Conservation (phyloP, 2,329 filamentous ascomycete species). For the Parastagonospora nodorum region DNA sequence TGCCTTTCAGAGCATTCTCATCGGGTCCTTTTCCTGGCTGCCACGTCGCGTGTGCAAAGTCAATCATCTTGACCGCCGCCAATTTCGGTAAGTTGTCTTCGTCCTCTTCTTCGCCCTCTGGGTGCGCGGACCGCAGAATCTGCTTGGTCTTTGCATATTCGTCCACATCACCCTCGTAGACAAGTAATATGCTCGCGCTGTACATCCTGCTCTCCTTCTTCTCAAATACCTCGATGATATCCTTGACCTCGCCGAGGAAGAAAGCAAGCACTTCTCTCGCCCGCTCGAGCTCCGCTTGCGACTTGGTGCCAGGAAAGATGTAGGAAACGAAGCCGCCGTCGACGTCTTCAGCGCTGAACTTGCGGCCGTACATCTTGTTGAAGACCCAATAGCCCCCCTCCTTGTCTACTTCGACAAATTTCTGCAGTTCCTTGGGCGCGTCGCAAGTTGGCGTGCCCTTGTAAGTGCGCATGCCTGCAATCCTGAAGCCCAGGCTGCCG, state of each 20-base stretch:
- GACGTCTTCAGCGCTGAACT: slow-evolving; percentile 60
- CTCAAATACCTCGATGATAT: slow-evolving; percentile 63
- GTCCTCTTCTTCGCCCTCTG: slow-evolving; percentile 51
- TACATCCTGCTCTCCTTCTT: slow-evolving; percentile 71
- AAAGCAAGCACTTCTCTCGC: slow-evolving; percentile 55
- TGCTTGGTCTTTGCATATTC: slow-evolving; percentile 55
- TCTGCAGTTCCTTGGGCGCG: slow-evolving; percentile 32
- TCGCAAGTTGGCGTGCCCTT: slow-evolving; percentile 31
- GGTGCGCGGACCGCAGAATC: slow-evolving; percentile 22
- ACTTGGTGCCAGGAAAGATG: slow-evolving; percentile 49
- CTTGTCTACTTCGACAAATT: slow-evolving; percentile 48
- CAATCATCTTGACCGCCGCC: slow-evolving; percentile 84
- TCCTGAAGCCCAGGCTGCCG: slow-evolving; percentile 64
- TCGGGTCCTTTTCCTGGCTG: slow-evolving; percentile 82
- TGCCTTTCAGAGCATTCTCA: slow-evolving; percentile 77
- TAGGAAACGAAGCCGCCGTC: slow-evolving; percentile 63
- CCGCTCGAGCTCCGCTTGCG: slow-evolving; percentile 32
- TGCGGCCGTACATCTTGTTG: slow-evolving; percentile 69
- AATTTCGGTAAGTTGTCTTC: slow-evolving; percentile 63
- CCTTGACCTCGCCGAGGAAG: slow-evolving; percentile 55
- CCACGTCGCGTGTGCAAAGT: slow-evolving; percentile 93
- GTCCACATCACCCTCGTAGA: slow-evolving; percentile 68
- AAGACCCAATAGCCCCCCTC: slow-evolving; percentile 62
- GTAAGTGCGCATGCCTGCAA: slow-evolving; percentile 69
- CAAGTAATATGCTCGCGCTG: slow-evolving; percentile 66